Evolutionary conservation across 768 basidiomycete species (phyloP).

Genomic region (Daedaleopsis nitida): DNA sequence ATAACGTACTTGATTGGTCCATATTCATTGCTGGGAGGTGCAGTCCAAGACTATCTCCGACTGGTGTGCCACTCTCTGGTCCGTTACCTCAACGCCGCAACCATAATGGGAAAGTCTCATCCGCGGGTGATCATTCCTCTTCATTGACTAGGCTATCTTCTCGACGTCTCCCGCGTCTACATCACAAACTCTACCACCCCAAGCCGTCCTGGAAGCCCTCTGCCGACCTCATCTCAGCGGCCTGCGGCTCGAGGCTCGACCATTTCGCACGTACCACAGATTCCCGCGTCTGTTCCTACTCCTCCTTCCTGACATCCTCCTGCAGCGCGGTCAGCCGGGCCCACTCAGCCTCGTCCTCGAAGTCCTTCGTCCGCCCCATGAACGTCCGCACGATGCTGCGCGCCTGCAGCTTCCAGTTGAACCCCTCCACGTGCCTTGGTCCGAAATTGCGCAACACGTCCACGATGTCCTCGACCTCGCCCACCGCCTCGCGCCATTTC

Average conservation of each 20-base stretch:
- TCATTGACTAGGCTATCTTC: constrained; percentile 15
- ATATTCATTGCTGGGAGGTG: constrained; percentile 16
- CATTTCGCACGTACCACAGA: not conserved
- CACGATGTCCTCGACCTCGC: constrained; percentile 82
- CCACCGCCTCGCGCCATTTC: constrained; percentile 74
- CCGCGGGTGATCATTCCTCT: constrained; percentile 8
- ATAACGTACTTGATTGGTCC: constrained; percentile 24
- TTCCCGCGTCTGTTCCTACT: constrained; percentile 8
- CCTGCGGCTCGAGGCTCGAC: not conserved
- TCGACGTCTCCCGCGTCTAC: constrained; percentile 4
- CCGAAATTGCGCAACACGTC: constrained; percentile 85
- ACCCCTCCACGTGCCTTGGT: constrained; percentile 51
- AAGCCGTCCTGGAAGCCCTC: constrained; percentile 10
- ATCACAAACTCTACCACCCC: constrained; percentile 18
- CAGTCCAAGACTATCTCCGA: not conserved
- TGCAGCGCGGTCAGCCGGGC: constrained; percentile 61
- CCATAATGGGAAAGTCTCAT: constrained; percentile 13
- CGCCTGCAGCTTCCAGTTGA: constrained; percentile 85
- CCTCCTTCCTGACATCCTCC: constrained; percentile 47
- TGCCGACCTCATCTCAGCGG: constrained; percentile 26
- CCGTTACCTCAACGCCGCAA: constrained; percentile 10
- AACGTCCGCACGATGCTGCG: constrained; percentile 88
- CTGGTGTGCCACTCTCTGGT: constrained; percentile 2
- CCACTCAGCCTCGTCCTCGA: constrained; percentile 91
- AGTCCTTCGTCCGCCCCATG: constrained; percentile 81